A percentile compares a stretch with the other conserved stretches of the same genome.
Conservation (phyloP, 225 moss, liverwort and hornwort genomes). For the Marchantia polymorpha region DNA sequence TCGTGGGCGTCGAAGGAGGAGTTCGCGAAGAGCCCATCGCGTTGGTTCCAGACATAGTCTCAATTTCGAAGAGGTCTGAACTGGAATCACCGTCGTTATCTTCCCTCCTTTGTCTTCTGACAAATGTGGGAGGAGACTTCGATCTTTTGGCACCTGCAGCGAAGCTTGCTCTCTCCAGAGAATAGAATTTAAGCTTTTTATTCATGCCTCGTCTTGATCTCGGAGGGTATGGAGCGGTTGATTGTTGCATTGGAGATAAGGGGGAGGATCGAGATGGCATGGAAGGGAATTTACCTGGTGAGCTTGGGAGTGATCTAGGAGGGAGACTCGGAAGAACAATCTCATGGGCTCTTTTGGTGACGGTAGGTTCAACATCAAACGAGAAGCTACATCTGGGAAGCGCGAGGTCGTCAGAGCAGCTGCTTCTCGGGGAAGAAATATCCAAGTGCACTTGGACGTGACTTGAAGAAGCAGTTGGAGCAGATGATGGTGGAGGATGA, state of each 20-base stretch:
- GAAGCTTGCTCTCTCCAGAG: constrained; percentile 43
- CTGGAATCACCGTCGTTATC: constrained; percentile 34
- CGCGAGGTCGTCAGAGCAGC: constrained; percentile 9
- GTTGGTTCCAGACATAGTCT: constrained; percentile 48
- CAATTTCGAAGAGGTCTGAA: constrained; percentile 47
- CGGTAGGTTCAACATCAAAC: constrained; percentile 29
- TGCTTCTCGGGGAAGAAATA: constrained; percentile 6
- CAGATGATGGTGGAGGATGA: constrained; percentile 12
- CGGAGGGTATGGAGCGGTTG: constrained; percentile 22
- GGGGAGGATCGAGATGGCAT: constrained; percentile 17
- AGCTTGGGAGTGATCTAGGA: constrained; percentile 25
- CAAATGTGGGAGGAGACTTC: constrained; percentile 23
- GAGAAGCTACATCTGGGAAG: constrained; percentile 29
- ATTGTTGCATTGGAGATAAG: constrained; percentile 17
- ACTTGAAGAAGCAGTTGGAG: constrained; percentile 11
- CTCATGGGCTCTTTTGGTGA: constrained; percentile 31
- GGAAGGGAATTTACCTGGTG: constrained; percentile 33
- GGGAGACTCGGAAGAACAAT: constrained; percentile 29
- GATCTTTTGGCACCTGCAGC: constrained; percentile 40
- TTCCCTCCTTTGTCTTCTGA: constrained; percentile 16
- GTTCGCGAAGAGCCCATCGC: constrained; percentile 49
- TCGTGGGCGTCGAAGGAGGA: constrained; percentile 40
- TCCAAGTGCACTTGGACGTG: constrained; percentile 22
- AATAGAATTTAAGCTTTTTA: constrained; percentile 43
- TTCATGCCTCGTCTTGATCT: constrained; percentile 35